These are phyloP conservation scores for Jatropha curcas DNA, from an alignment of 345 rosid genomes.

Conservation along the genomic window DNA sequence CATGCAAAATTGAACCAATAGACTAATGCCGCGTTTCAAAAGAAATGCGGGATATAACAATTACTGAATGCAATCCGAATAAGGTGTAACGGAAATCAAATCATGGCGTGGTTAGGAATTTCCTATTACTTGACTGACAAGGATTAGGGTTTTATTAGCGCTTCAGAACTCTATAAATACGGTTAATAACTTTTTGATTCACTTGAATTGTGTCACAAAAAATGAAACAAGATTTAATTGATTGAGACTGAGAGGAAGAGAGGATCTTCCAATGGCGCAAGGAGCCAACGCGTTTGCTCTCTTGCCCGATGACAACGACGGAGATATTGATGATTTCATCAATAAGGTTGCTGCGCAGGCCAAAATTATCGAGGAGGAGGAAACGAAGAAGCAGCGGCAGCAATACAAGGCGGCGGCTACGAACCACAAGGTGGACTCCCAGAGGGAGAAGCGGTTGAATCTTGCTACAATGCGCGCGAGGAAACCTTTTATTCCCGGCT, in stretches of 20 bases:
- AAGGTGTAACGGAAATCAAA: too few relatives aligned
- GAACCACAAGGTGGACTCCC: too few relatives aligned
- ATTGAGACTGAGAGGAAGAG: not conserved
- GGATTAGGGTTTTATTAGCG: not conserved
- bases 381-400: not conserved
- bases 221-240: too few relatives aligned
- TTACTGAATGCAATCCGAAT: too few relatives aligned
- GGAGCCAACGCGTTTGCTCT: not conserved
- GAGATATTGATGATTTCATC: not conserved
- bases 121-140: not conserved
- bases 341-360: not conserved
- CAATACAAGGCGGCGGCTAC: not conserved
- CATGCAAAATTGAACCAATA: not conserved
- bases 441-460: not conserved
- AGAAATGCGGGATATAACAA: too few relatives aligned
- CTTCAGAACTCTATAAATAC: not conserved
- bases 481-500: not conserved
- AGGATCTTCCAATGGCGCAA: not conserved
- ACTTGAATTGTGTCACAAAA: too few relatives aligned
- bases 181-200: not conserved
- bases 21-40: not conserved
- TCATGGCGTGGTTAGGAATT: too few relatives aligned
- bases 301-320: not conserved
- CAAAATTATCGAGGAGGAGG: not conserved
- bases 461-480: not conserved